Conservation (phyloP, 2,329 filamentous ascomycete species). For the Claviceps pazoutovae region DNA sequence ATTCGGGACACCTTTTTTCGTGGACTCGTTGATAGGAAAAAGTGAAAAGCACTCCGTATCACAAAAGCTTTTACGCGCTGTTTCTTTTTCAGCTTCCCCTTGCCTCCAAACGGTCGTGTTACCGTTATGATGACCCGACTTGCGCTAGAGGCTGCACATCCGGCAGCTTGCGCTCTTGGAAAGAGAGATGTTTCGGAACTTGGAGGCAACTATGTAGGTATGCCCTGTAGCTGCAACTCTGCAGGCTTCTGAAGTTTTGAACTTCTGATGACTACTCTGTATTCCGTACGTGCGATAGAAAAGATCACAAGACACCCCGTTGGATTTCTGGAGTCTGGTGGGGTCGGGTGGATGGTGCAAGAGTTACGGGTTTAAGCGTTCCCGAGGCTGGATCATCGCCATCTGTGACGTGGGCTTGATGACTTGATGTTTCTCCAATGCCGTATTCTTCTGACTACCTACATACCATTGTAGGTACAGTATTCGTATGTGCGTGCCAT, state of each 20-base stretch:
- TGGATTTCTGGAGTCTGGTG: too few species aligned
- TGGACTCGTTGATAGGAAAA: too few species aligned
- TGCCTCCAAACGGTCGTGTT: background rate
- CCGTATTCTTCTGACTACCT: background rate
- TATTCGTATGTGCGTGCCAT: background rate
- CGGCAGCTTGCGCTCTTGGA: background rate
- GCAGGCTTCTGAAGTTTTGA: too few species aligned
- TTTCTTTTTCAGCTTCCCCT: too few species aligned
- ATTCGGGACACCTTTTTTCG: too few species aligned
- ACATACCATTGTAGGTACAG: background rate
- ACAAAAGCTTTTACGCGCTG: too few species aligned
- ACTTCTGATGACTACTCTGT: background rate
- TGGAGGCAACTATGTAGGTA: too few species aligned
- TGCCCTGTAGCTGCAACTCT: too few species aligned
- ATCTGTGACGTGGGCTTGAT: background rate
- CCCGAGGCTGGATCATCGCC: constrained; percentile 1
- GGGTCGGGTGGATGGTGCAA: background rate
- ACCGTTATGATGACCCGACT: background rate
- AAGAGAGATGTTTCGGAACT: background rate
- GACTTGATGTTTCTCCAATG: too few species aligned
- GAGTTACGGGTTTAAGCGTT: background rate
- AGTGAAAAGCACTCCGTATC: too few species aligned
- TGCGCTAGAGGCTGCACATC: background rate
- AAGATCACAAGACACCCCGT: too few species aligned
- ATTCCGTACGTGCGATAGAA: background rate